phyloP scores from a whole-genome alignment of 768 basidiomycete genomes.

The Sistotremastrum suecicum region DNA sequence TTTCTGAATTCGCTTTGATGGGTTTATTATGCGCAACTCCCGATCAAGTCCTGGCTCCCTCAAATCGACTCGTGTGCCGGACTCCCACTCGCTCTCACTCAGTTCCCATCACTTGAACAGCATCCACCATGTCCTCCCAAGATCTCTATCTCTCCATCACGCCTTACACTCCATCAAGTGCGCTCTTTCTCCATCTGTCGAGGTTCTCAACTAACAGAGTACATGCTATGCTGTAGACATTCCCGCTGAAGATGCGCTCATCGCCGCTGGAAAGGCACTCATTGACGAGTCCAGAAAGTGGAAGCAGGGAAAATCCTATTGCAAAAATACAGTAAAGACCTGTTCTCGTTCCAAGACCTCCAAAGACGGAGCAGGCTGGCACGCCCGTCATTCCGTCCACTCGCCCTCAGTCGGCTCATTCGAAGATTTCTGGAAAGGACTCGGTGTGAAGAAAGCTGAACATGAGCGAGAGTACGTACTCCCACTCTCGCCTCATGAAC shows the following conservation, averaged over 20 bases:
- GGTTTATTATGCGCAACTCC: no score
- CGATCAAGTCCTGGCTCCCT: no score
- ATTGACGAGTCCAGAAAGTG: slow-evolving; percentile 43
- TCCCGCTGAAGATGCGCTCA: slow-evolving; percentile 42
- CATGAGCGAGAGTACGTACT: slow-evolving; percentile 52
- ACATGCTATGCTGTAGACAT: slow-evolving; percentile 27
- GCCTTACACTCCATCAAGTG: no score
- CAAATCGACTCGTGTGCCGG: no score
- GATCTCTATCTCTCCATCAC: no score
- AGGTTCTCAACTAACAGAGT: no score
- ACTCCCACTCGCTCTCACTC: no score
- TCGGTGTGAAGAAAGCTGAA: slow-evolving; percentile 49
- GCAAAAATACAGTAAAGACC: slow-evolving; percentile 41
- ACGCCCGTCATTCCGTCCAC: slow-evolving; percentile 56
- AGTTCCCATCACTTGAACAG: no score
- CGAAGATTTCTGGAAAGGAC: slow-evolving; percentile 56
- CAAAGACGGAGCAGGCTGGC: slow-evolving; percentile 49
- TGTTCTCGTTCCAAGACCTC: slow-evolving; percentile 35
- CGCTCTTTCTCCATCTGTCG: no score
- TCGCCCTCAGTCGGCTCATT: slow-evolving; percentile 51
- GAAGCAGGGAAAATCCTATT: slow-evolving; percentile 54
- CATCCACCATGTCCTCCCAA: no score
- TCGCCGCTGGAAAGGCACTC: slow-evolving; percentile 38
- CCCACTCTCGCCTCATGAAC: neutral
- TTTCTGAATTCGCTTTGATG: no score